These are phyloP conservation scores for Neoscytalidium dimidiatum DNA, from an alignment of 2,329 filamentous ascomycete genomes.

Conservation along the genomic window DNA sequence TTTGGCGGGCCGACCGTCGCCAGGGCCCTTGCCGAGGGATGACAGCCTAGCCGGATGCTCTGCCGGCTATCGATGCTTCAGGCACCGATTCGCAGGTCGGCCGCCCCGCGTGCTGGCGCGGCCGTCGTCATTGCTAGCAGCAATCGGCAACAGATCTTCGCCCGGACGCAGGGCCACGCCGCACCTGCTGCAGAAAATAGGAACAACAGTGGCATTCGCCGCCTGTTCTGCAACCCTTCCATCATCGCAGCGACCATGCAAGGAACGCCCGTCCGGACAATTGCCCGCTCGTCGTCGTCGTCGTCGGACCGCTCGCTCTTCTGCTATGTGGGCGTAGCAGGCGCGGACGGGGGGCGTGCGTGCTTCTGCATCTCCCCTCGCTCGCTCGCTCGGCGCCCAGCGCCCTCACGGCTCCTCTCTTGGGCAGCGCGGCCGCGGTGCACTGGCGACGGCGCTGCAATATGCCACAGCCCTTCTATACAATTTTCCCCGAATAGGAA, in stretches of 20 bases:
- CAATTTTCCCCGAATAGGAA: conserved; percentile 8
- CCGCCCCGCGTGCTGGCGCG: neutral
- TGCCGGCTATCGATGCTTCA: neutral
- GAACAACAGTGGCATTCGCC: conserved; percentile 5
- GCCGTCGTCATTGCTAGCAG: neutral
- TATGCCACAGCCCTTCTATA: neutral
- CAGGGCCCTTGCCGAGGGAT: neutral
- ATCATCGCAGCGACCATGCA: neutral
- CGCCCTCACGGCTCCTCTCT: neutral
- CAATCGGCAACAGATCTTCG: neutral
- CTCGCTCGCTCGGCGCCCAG: neutral
- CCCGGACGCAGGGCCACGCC: neutral
- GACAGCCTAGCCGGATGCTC: neutral
- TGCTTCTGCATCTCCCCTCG: too few relatives aligned
- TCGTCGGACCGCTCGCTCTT: too few relatives aligned
- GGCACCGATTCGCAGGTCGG: neutral
- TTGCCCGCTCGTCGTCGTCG: neutral
- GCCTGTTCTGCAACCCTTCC: neutral
- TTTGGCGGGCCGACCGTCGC: neutral
- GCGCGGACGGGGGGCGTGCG: too few relatives aligned
- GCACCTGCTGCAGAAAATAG: conserved; percentile 3
- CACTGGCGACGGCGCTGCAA: neutral
- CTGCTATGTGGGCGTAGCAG: too few relatives aligned
- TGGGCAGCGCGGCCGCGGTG: neutral
- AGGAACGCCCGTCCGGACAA: neutral